phyloP scores from a whole-genome alignment of 2,329 filamentous ascomycete genomes.

The Neonectria coccinea region DNA sequence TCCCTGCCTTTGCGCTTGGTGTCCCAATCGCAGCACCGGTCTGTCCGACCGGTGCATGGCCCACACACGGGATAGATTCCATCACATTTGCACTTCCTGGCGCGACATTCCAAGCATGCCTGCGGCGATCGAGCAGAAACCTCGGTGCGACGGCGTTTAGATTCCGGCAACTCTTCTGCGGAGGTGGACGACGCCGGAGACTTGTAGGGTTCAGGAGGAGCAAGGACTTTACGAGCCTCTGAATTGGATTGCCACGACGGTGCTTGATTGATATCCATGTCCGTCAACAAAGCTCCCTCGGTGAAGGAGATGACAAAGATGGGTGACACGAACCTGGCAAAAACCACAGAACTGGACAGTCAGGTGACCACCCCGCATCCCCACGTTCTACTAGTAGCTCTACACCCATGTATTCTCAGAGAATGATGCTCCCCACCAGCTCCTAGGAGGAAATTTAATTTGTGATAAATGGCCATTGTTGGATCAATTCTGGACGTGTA shows the following conservation, averaged over 20 bases:
- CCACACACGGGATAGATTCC: not conserved
- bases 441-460: too few relatives aligned
- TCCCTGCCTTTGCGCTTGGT: not conserved
- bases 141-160: too few relatives aligned
- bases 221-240: not conserved
- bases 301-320: not conserved
- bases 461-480: too few relatives aligned
- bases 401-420: too few relatives aligned
- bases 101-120: not conserved
- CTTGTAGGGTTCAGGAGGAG: too few relatives aligned
- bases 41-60: not conserved
- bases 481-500: too few relatives aligned
- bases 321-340: not conserved
- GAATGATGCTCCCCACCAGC: not conserved
- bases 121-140: not conserved
- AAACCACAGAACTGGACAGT: not conserved
- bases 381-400: not conserved
- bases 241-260: not conserved
- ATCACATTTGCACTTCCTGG: not conserved
- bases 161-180: too few relatives aligned
- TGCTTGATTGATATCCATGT: not conserved
- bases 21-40: not conserved
- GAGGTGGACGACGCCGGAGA: too few relatives aligned
- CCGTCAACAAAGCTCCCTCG: not conserved
- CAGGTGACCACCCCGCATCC: constrained; percentile 11